Percentiles rank a stretch among this genome's conserved stretches.
phyloP scores from a whole-genome alignment of 306 rosid genomes.

The Prunus mira region DNA sequence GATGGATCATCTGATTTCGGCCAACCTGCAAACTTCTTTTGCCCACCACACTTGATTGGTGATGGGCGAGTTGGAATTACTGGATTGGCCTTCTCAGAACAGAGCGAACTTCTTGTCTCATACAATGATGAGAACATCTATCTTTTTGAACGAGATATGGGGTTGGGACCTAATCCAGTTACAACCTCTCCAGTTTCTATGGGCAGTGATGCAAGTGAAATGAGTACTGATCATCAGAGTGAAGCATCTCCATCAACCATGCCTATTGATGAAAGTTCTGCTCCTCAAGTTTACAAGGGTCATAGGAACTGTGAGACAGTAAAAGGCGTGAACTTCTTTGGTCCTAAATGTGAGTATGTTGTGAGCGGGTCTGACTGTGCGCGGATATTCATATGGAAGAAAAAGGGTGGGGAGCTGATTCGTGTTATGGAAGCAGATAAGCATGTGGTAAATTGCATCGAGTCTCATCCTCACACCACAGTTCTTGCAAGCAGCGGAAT shows the following conservation, averaged over 20 bases:
- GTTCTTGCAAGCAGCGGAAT: constrained; percentile 97
- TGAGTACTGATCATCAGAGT: constrained; percentile 34
- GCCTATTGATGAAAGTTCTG: constrained; percentile 39
- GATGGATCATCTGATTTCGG: constrained; percentile 73
- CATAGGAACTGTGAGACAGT: constrained; percentile 78
- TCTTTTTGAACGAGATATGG: constrained; percentile 84
- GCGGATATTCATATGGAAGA: constrained; percentile 88
- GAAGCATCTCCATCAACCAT: constrained; percentile 35
- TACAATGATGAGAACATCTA: constrained; percentile 75
- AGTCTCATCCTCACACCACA: constrained; percentile 83
- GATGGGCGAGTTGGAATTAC: constrained; percentile 70
- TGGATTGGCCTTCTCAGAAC: constrained; percentile 94
- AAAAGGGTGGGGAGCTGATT: constrained; percentile 76
- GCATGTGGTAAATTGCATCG: constrained; percentile 84
- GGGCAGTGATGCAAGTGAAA: constrained; percentile 59
- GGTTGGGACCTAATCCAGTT: constrained; percentile 63
- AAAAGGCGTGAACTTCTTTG: constrained; percentile 90
- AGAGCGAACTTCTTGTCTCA: constrained; percentile 86
- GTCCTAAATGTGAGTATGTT: constrained; percentile 89
- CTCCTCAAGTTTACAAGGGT: constrained; percentile 82
- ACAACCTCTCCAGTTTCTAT: constrained; percentile 42
- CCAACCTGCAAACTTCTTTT: constrained; percentile 60
- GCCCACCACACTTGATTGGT: constrained; percentile 75
- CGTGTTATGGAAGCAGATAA: constrained; percentile 94
- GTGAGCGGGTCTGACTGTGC: constrained; percentile 98